Evolutionary conservation across 352 stramenopile genomes (phyloP), one percentile per base, ranked within the genome.

Genomic region (Blastocystis sp.): DNA sequence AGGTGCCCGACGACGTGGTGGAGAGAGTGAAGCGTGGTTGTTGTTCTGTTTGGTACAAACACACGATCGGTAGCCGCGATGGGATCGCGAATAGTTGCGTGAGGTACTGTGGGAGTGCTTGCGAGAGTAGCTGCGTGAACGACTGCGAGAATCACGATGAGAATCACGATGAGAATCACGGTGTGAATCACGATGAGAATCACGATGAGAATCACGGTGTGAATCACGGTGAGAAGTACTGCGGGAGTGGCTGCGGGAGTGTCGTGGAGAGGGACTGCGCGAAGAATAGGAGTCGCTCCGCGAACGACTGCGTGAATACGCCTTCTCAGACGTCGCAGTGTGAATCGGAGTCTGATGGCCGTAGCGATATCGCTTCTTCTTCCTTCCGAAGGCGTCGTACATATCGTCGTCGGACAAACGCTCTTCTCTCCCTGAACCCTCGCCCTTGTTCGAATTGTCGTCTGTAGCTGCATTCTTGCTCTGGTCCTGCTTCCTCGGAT

Each of bases 351-450:
- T 34, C 28, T 14, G 48, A 56, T 65, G 48, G n/a, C 66, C 66
- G 52, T 76, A 45, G 3, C 66, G 28, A 56, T 76, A 76, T 28
- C 28, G 14, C 38, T 76, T 76, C 66, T 76, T 76, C 66, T 76
- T 76, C 38, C 66, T 48, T 34, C 66, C 66, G 53, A 76, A 76
- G 2, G 66, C 66, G 52, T 76, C 66, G 52, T 76, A 76, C n/a
- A 76, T 76, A 53, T 76, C 66, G 14, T 76, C 66, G 28, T 76
- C 66, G 1, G 66, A 76, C 21, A 23, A 23, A 71, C 38, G 64
- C 64, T 71, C 64, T n/a, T 52, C 23, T 4, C 64, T 40, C n/a
- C 38, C 64, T 7, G 64, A 45, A 71, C 38, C 64, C 45, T 71
- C 14, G 0, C 64, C 17, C 45, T 71, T 23, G 9, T 71, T 52